Evolutionary conservation across 2,329 filamentous ascomycete species (phyloP).

Genomic region (Talaromyces sp.): DNA sequence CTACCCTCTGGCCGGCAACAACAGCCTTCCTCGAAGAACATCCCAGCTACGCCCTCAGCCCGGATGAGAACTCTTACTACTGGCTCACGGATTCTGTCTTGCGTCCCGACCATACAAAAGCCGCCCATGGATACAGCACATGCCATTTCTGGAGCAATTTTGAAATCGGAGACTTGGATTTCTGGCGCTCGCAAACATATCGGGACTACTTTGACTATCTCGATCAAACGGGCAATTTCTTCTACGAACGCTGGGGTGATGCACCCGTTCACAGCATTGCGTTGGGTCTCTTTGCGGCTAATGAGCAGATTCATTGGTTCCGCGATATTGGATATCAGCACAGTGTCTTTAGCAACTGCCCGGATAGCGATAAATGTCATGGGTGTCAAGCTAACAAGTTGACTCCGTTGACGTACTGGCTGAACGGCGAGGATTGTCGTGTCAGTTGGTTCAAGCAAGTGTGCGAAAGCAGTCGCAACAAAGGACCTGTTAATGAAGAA

Average conservation of each 20-base stretch:
- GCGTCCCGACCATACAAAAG: constrained; percentile 73
- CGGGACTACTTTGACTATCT: constrained; percentile 96
- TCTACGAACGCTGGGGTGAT: constrained; percentile 98
- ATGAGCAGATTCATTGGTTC: constrained; percentile 95
- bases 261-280: constrained; percentile 95
- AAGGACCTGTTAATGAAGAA: constrained; percentile 11
- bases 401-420: constrained; percentile 66
- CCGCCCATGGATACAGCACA: constrained; percentile 90
- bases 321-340: constrained; percentile 98
- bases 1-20: constrained; percentile 92
- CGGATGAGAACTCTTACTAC: constrained; percentile 73
- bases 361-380: constrained; percentile 89
- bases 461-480: constrained; percentile 17
- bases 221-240: constrained; percentile 92
- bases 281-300: constrained; percentile 85
- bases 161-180: constrained; percentile 88
- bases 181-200: constrained; percentile 87
- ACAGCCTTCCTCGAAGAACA: constrained; percentile 83
- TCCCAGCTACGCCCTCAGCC: constrained; percentile 68
- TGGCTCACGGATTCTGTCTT: constrained; percentile 80
- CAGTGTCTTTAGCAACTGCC: constrained; percentile 98
- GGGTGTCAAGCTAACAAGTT: constrained; percentile 78
- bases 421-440: constrained; percentile 88
- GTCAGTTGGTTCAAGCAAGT: constrained; percentile 97
- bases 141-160: constrained; percentile 99